A percentile compares a stretch with the other conserved stretches of the same genome.
phyloP scores from a whole-genome alignment of 2,329 filamentous ascomycete genomes.

The Trichoderma sp. region DNA sequence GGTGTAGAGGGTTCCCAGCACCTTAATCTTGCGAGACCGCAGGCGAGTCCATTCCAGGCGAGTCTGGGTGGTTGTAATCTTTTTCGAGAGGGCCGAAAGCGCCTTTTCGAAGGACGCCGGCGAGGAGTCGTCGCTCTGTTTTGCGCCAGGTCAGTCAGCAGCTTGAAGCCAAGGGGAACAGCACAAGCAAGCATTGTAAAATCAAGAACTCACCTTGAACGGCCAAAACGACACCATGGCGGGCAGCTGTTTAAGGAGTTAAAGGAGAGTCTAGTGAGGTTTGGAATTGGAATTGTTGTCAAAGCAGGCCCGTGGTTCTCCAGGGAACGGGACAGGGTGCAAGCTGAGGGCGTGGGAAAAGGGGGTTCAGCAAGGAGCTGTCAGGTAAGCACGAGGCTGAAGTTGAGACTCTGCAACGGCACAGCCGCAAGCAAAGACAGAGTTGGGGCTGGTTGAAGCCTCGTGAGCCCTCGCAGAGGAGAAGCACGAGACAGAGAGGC shows the following conservation, averaged over 20 bases:
- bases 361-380: neutral
- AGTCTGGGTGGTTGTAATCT: slow-evolving; percentile 73
- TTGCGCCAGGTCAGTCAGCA: neutral
- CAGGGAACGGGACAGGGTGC: neutral
- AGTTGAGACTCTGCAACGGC: slow-evolving; percentile 5
- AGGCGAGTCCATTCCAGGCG: slow-evolving; percentile 72
- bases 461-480: slow-evolving; percentile 14
- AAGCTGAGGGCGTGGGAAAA: neutral
- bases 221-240: slow-evolving; percentile 84
- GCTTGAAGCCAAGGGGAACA: neutral
- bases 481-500: slow-evolving; percentile 6
- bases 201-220: slow-evolving; percentile 61
- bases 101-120: slow-evolving; percentile 92
- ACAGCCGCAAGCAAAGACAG: neutral
- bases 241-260: neutral
- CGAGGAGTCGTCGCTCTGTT: slow-evolving; percentile 72
- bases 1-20: slow-evolving; percentile 86
- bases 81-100: slow-evolving; percentile 75
- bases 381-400: neutral
- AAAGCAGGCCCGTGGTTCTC: neutral
- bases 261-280: neutral
- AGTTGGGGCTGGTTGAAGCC: slow-evolving; percentile 8
- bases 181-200: neutral
- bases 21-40: slow-evolving; percentile 73
- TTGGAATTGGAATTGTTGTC: neutral